Evolutionary conservation across 1,139 yeast genomes (phyloP).

Genomic region (Kodamaea ohmeri): DNA sequence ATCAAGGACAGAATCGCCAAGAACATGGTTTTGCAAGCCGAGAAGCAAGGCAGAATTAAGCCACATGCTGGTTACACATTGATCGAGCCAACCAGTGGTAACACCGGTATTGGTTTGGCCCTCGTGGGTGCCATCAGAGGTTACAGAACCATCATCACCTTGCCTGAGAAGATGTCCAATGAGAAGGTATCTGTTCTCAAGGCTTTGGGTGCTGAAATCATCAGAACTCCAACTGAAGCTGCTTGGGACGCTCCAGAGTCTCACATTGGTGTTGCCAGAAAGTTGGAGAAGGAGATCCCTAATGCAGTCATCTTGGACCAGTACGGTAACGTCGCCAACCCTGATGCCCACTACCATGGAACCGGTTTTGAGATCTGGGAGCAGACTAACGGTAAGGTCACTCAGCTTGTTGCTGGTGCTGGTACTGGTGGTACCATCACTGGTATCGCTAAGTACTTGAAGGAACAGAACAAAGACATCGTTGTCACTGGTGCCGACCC

Average conservation of each 20-base stretch:
- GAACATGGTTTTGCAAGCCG: slow-evolving; percentile 81
- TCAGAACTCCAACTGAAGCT: slow-evolving; percentile 90
- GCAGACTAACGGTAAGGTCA: slow-evolving; percentile 70
- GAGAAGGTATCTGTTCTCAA: slow-evolving; percentile 86
- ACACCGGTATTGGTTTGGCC: slow-evolving; percentile 88
- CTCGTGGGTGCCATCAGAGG: slow-evolving; percentile 85
- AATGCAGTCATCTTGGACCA: slow-evolving; percentile 85
- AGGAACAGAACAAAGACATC: slow-evolving; percentile 64
- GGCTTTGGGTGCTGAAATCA: slow-evolving; percentile 88
- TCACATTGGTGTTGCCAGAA: slow-evolving; percentile 84
- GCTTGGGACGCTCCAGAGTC: slow-evolving; percentile 94
- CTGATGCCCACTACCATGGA: slow-evolving; percentile 79
- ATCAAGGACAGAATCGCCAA: slow-evolving; percentile 65
- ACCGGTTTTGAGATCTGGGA: slow-evolving; percentile 88
- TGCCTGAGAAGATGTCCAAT: slow-evolving; percentile 91
- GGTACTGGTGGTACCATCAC: slow-evolving; percentile 86
- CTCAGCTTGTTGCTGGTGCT: slow-evolving; percentile 84
- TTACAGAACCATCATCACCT: slow-evolving; percentile 81
- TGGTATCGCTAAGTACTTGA: slow-evolving; percentile 75
- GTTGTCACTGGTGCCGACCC: slow-evolving; percentile 82
- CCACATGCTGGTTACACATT: slow-evolving; percentile 69
- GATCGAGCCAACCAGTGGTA: slow-evolving; percentile 89
- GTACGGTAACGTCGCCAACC: slow-evolving; percentile 76
- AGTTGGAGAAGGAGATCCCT: slow-evolving; percentile 80
- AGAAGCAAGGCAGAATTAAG: slow-evolving; percentile 70